A percentile compares a stretch with the other conserved stretches of the same genome.
Evolutionary conservation across 441 rosid genomes (phyloP).

Genomic region (Lagerstroemia fauriei): DNA sequence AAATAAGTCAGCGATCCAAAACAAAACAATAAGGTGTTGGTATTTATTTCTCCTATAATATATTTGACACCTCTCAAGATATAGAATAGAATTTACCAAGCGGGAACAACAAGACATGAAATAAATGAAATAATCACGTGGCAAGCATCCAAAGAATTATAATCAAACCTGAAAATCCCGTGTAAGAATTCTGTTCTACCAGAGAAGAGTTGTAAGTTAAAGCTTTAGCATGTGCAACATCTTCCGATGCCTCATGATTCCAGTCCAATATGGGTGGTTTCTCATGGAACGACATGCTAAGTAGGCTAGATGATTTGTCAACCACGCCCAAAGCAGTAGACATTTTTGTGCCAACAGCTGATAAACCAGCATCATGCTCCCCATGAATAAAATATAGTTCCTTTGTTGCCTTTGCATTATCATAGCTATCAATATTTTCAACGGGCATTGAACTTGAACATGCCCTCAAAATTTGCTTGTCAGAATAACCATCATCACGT

Average conservation of each 20-base stretch:
- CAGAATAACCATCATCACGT: constrained; percentile 15
- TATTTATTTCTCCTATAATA: not conserved
- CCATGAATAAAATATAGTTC: constrained; percentile 30
- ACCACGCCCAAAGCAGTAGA: constrained; percentile 29
- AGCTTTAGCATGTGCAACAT: constrained; percentile 37
- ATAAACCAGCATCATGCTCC: constrained; percentile 28
- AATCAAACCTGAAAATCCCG: constrained; percentile 52
- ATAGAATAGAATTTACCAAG: constrained; percentile 8
- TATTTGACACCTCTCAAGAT: constrained; percentile 2
- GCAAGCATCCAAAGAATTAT: constrained; percentile 22
- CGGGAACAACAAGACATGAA: not conserved
- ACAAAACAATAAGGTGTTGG: not conserved
- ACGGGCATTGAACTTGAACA: constrained; percentile 26
- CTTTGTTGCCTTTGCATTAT: constrained; percentile 18
- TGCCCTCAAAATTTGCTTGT: constrained; percentile 27
- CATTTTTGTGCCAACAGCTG: constrained; percentile 19
- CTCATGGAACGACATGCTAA: constrained; percentile 54
- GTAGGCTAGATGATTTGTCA: constrained; percentile 37
- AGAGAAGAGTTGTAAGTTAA: constrained; percentile 27
- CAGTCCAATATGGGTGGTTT: constrained; percentile 51
- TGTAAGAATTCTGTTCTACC: constrained; percentile 33
- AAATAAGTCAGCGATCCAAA: constrained; percentile 31
- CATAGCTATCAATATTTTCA: constrained; percentile 32
- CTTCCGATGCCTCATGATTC: constrained; percentile 42
- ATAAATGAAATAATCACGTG: constrained; percentile 4